Percentiles rank a stretch among this genome's conserved stretches.
Conservation (phyloP, 2,329 filamentous ascomycete species). For the Exophiala sp. region DNA sequence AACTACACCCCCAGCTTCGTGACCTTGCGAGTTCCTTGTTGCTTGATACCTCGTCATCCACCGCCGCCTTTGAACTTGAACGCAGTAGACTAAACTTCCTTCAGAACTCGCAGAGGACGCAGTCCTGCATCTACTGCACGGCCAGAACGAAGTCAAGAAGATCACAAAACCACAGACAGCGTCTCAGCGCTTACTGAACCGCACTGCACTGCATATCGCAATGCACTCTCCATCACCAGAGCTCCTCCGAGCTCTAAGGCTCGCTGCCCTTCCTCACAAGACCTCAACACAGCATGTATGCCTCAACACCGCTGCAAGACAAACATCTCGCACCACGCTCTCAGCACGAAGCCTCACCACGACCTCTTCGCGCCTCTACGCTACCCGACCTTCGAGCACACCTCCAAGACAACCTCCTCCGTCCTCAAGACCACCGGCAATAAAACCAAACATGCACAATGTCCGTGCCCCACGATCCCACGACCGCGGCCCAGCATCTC, state of each 20-base stretch:
- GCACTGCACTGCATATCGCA: neutral
- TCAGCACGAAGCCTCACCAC: neutral
- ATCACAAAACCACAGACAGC: no score
- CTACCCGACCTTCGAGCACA: neutral
- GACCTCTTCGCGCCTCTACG: neutral
- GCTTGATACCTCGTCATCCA: no score
- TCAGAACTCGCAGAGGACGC: no score
- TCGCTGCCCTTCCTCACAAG: slow-evolving; percentile 28
- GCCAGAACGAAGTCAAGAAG: no score
- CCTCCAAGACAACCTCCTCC: neutral
- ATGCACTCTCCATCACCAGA: slow-evolving; percentile 38
- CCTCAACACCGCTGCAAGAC: neutral
- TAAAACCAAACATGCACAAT: slow-evolving; percentile 12
- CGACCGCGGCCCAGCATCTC: slow-evolving; percentile 59
- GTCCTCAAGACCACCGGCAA: neutral
- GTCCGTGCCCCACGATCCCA: slow-evolving; percentile 39
- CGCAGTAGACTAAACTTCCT: no score
- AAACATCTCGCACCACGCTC: slow-evolving; percentile 6
- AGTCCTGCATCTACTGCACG: no score
- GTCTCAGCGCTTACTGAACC: neutral
- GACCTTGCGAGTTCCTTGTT: no score
- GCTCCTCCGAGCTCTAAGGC: slow-evolving; percentile 41
- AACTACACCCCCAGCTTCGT: no score
- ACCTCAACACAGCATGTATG: neutral
- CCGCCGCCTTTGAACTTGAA: no score